Evolutionary conservation across 1,139 yeast species (phyloP).

Genomic region (Pichia sp.): DNA sequence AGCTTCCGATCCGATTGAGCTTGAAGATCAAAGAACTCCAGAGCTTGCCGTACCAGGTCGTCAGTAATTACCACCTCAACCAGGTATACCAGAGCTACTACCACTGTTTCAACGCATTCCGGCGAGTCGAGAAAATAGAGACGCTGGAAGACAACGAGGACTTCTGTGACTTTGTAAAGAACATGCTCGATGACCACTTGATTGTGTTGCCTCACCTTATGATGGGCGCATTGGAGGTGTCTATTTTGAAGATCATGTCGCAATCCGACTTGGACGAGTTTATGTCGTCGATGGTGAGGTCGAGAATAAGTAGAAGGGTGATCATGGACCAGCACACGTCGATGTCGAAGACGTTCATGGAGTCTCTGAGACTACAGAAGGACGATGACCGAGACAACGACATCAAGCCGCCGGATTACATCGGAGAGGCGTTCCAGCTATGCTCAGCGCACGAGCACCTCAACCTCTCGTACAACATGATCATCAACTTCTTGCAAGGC

Average conservation of each 20-base stretch:
- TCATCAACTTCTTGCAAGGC: slow-evolving; percentile 41
- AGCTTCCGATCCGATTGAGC: slow-evolving; percentile 79
- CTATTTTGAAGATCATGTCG: slow-evolving; percentile 61
- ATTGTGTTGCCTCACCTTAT: slow-evolving; percentile 79
- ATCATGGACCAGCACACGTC: slow-evolving; percentile 88
- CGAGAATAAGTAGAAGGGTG: slow-evolving; percentile 83
- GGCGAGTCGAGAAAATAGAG: slow-evolving; percentile 64
- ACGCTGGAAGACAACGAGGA: slow-evolving; percentile 67
- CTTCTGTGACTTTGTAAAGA: slow-evolving; percentile 61
- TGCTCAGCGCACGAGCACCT: slow-evolving; percentile 75
- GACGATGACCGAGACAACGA: slow-evolving; percentile 11
- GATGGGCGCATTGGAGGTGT: slow-evolving; percentile 88
- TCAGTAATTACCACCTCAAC: slow-evolving; percentile 78
- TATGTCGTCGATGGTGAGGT: slow-evolving; percentile 72
- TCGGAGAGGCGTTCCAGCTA: slow-evolving; percentile 81
- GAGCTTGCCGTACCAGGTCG: slow-evolving; percentile 71
- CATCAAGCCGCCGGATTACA: slow-evolving; percentile 56
- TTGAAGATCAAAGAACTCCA: slow-evolving; percentile 77
- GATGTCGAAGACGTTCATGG: slow-evolving; percentile 58
- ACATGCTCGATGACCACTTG: slow-evolving; percentile 71
- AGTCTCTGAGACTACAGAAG: slow-evolving; percentile 25
- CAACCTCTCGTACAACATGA: slow-evolving; percentile 49
- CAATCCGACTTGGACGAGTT: slow-evolving; percentile 62
- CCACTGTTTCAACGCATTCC: slow-evolving; percentile 77
- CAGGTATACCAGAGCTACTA: slow-evolving; percentile 88